These are phyloP conservation scores for Suillus ampliporus DNA, from an alignment of 768 basidiomycete species.

Conservation along the genomic window DNA sequence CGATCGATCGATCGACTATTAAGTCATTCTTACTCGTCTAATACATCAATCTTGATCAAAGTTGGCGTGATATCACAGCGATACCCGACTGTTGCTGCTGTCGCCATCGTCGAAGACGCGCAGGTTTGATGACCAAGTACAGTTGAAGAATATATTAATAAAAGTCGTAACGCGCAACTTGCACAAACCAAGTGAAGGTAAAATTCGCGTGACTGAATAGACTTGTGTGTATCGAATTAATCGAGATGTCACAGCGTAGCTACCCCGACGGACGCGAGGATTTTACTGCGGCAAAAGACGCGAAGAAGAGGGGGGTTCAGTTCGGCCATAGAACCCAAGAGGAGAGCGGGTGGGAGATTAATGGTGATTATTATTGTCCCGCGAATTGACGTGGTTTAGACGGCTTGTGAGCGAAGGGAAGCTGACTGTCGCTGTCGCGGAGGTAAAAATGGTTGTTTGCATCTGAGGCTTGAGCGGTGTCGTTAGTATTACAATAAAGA, in stretches of 20 bases:
- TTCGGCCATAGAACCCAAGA: neutral
- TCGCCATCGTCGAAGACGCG: neutral
- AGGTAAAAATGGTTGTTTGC: neutral
- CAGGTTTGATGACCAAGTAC: slow-evolving; percentile 38
- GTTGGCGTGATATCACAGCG: no score
- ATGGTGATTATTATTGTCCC: neutral
- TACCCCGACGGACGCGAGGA: neutral
- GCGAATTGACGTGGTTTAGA: neutral
- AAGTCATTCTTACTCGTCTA: no score
- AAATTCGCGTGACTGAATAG: slow-evolving; percentile 43
- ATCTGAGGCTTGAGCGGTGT: neutral
- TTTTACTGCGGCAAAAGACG: neutral
- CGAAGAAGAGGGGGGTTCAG: neutral
- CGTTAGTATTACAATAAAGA: neutral
- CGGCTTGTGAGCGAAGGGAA: neutral
- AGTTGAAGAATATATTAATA: slow-evolving; percentile 37
- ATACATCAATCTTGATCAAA: no score
- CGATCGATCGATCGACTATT: no score
- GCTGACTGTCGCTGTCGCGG: slow-evolving; percentile 2
- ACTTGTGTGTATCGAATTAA: neutral
- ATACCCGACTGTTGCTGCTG: no score
- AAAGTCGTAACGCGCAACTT: no score
- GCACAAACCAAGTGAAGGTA: slow-evolving; percentile 39
- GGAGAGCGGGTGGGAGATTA: no score
- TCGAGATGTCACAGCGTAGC: neutral